Evolutionary conservation across 805 yeast genomes (phyloP).

Genomic region (Vanderwaltozyma tropicalis): DNA sequence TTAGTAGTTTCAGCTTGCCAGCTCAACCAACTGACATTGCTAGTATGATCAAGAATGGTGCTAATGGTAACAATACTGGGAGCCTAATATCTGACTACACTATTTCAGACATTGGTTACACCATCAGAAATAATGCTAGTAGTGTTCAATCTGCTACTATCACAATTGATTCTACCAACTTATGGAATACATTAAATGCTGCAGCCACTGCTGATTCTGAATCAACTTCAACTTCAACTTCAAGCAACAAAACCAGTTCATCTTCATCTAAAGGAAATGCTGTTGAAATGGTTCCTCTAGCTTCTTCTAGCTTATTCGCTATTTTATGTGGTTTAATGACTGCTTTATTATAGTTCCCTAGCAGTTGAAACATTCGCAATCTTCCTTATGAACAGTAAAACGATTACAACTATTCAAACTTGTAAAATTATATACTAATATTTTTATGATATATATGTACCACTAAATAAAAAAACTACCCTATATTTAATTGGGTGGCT

Average conservation of each 20-base stretch:
- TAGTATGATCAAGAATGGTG: conserved; percentile 39
- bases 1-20: conserved; percentile 38
- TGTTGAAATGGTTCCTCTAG: conserved; percentile 8
- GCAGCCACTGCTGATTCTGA: conserved; percentile 9
- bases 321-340: conserved; percentile 26
- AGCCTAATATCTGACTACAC: conserved; percentile 31
- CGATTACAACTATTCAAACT: too few relatives aligned
- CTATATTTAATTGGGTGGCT: too few relatives aligned
- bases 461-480: too few relatives aligned
- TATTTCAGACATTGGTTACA: conserved; percentile 32
- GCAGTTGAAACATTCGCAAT: too few relatives aligned
- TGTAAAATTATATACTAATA: too few relatives aligned
- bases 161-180: conserved; percentile 21
- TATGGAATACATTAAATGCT: conserved; percentile 28
- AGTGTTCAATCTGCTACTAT: conserved; percentile 23
- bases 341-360: too few relatives aligned
- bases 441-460: too few relatives aligned
- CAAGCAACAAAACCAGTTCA: conserved; percentile 11
- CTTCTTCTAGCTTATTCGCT: conserved; percentile 18
- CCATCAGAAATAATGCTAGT: conserved; percentile 31
- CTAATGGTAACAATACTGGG: conserved; percentile 36
- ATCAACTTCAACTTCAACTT: conserved; percentile 11
- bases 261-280: conserved; percentile 20
- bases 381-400: too few relatives aligned
- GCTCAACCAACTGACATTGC: conserved; percentile 36